Evolutionary conservation across 2,329 filamentous ascomycete genomes (phyloP), one percentile per base, ranked within the genome.

Genomic region (Pseudocercospora cruenta): DNA sequence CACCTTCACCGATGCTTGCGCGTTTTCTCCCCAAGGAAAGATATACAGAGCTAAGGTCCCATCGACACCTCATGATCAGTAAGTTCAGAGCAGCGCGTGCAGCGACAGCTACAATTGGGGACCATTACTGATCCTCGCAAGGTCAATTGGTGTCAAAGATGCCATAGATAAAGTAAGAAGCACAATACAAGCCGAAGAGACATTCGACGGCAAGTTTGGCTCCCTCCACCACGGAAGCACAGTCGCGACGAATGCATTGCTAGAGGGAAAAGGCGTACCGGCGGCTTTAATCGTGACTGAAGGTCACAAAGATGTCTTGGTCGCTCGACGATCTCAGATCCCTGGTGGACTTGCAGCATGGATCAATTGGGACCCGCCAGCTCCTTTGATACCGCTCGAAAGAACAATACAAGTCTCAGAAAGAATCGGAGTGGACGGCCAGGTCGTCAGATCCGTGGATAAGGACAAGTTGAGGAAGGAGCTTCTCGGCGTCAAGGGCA

Each of bases 271-370:
- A 47, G 70, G 72, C 16, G 72, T 72, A 2, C 72, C 72, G 10
- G 71, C 72, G 16, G 72, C 72, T 12, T 61, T 73, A 14, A 68
- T 73, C 24, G 72, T 73, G 5, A 73, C 72, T 6, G 66, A 73
- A 60, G 72, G 72, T n/a, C 72, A 73, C 58, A 72, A 73, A 59
- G 72, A 73, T 64, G 71, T 73, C 10, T 33, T 73, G 22, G 72
- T 73, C 8, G 72, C 72, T 14, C 64, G 72, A 58, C 49, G 72
- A 47, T 70, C 67, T 12, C 72, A 73, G 45, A 73, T 73, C 22
- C 72, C 72, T 22, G 72, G 72, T 22, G 72, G 71, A 21, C 67
- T 73, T n/a, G 72, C 72, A 22, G 55, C 64, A 16, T 73, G 72
- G 71, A 73, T 73, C 45, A 68, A 71, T 36, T 73, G 72, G 72